These are phyloP conservation scores for Carex myosuroides DNA, from an alignment of 176 grass and related monocot species.

Conservation along the genomic window DNA sequence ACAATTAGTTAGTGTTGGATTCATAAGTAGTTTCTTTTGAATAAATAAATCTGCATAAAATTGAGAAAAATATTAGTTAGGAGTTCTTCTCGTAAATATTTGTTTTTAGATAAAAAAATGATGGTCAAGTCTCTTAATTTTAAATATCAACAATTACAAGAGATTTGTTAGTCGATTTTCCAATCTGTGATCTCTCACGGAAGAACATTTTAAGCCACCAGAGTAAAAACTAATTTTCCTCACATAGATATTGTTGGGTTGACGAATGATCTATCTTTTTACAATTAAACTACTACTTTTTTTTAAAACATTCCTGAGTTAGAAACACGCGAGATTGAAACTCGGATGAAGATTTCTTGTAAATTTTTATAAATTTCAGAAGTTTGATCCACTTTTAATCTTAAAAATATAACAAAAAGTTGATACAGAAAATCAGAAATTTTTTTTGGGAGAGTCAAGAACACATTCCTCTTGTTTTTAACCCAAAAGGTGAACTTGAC, in stretches of 20 bases:
- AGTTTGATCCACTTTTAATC: too few species aligned
- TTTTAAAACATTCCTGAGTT: not conserved
- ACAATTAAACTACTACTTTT: not conserved
- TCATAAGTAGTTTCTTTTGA: not conserved
- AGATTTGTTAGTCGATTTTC: too few species aligned
- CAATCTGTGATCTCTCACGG: too few species aligned
- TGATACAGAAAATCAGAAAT: not conserved
- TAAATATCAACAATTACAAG: too few species aligned
- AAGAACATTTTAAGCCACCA: too few species aligned
- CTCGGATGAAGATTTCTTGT: too few species aligned
- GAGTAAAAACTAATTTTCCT: too few species aligned
- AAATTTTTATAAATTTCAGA: too few species aligned
- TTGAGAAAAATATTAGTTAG: not conserved
- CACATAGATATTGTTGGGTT: not conserved
- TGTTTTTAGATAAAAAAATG: too few species aligned
- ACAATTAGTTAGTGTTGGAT: not conserved
- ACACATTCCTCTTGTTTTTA: not conserved
- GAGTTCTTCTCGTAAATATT: not conserved
- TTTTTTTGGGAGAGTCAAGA: not conserved
- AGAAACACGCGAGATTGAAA: too few species aligned
- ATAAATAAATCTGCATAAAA: not conserved
- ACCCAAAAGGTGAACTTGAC: not conserved
- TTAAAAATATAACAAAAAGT: not conserved
- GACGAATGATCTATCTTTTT: not conserved
- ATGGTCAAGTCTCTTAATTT: too few species aligned